Evolutionary conservation across 257 asterid genomes (phyloP).

Genomic region (Nicotiana noctiflora): DNA sequence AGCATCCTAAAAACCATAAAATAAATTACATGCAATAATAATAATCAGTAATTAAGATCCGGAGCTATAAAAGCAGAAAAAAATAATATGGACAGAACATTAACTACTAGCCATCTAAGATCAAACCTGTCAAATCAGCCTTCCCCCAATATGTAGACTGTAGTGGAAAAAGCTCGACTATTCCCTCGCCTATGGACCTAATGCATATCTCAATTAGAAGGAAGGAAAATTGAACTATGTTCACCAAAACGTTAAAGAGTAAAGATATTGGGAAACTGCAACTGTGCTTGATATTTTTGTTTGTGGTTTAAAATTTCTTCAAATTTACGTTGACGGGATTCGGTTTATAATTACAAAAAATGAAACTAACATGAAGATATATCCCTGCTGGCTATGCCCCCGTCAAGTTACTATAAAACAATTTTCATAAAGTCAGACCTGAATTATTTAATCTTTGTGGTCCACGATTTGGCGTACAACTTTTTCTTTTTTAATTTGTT

Average conservation of each 20-base stretch:
- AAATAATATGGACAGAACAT: too few species aligned
- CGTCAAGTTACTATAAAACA: background rate
- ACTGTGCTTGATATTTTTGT: background rate
- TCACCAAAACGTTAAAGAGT: background rate
- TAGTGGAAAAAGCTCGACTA: too few species aligned
- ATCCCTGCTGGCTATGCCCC: background rate
- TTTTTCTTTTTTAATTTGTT: background rate
- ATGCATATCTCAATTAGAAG: too few species aligned
- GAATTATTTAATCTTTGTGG: background rate
- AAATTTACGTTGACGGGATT: background rate
- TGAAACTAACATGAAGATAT: background rate
- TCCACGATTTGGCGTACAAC: background rate
- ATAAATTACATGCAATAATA: too few species aligned
- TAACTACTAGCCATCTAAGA: too few species aligned
- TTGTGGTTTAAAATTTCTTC: background rate
- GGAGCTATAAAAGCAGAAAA: too few species aligned
- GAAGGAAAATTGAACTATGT: background rate
- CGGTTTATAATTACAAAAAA: background rate
- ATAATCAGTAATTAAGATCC: too few species aligned
- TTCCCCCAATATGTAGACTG: too few species aligned
- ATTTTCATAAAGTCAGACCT: background rate
- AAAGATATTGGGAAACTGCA: background rate
- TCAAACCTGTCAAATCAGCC: too few species aligned
- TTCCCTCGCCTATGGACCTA: too few species aligned
- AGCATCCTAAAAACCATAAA: too few species aligned